Evolutionary conservation across 305 asterid species (phyloP).

Genomic region (Rubia balearica): DNA sequence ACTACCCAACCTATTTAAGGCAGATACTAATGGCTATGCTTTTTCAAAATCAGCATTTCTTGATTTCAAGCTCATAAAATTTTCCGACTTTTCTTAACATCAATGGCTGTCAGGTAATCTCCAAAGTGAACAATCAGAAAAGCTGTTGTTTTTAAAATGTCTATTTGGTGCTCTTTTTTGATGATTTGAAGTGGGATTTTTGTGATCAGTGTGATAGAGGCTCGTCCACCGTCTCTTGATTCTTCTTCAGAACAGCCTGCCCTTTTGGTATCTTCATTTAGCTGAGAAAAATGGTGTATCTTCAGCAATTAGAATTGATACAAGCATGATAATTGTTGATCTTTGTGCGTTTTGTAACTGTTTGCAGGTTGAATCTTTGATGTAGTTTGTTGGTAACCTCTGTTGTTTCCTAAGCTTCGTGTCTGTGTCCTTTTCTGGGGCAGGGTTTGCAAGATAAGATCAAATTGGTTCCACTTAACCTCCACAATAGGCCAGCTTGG

Average conservation of each 20-base stretch:
- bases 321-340: neutral
- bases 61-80: neutral
- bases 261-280: neutral
- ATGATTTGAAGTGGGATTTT: neutral
- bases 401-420: slow-evolving; percentile 2
- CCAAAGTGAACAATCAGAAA: neutral
- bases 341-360: neutral
- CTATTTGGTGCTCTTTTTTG: neutral
- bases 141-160: neutral
- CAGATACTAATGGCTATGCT: neutral
- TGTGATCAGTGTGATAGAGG: slow-evolving; percentile 39
- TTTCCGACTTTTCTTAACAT: neutral
- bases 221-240: slow-evolving; percentile 66
- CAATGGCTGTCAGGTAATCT: slow-evolving; percentile 15
- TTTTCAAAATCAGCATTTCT: neutral
- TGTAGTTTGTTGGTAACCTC: neutral
- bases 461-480: slow-evolving; percentile 64
- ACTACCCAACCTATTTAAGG: neutral
- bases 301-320: neutral
- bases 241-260: slow-evolving; percentile 74
- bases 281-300: neutral
- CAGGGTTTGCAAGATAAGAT: slow-evolving; percentile 74
- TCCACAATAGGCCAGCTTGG: slow-evolving; percentile 74
- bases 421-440: slow-evolving; percentile 14
- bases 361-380: slow-evolving; percentile 33